Evolutionary conservation across 495 filamentous ascomycete genomes (phyloP).

Genomic region (Xylaria intraflava): DNA sequence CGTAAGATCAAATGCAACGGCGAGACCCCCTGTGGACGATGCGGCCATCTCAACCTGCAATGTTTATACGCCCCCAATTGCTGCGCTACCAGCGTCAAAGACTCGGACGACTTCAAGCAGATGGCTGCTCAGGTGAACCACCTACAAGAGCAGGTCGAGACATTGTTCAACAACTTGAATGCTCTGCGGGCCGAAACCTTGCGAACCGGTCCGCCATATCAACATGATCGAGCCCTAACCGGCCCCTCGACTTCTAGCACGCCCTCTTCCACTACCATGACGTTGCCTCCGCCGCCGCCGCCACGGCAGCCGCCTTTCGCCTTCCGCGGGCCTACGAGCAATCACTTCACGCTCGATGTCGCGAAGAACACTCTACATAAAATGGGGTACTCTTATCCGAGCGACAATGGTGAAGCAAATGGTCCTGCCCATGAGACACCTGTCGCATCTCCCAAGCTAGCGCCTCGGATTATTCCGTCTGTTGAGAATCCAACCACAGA

Average conservation of each 20-base stretch:
- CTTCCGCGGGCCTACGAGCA: conserved; percentile 82
- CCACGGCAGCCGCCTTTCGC: conserved; percentile 57
- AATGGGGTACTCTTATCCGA: conserved; percentile 68
- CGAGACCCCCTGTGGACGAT: conserved; percentile 72
- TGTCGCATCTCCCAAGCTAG: conserved; percentile 38
- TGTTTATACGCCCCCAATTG: conserved; percentile 92
- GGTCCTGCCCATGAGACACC: conserved; percentile 50
- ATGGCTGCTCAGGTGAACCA: conserved; percentile 66
- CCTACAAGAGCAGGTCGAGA: conserved; percentile 81
- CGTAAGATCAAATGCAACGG: conserved; percentile 94
- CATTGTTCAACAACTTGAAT: conserved; percentile 62
- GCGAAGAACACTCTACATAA: conserved; percentile 80
- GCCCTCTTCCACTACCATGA: conserved; percentile 30
- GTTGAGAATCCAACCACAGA: conserved; percentile 46
- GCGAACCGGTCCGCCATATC: conserved; percentile 35
- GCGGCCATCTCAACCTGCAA: conserved; percentile 71
- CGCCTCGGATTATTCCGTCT: conserved; percentile 30
- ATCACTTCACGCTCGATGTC: conserved; percentile 77
- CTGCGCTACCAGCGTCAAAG: conserved; percentile 71
- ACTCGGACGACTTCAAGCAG: conserved; percentile 78
- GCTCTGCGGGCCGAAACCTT: conserved; percentile 49
- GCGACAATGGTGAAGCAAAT: conserved; percentile 54
- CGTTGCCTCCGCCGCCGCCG: conserved; percentile 27
- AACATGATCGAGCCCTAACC: conserved; percentile 25
- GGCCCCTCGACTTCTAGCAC: conserved; percentile 32